Evolutionary conservation across 331 rosid species (phyloP), one percentile per base, ranked within the genome.

Genomic region (Quercus phellos): DNA sequence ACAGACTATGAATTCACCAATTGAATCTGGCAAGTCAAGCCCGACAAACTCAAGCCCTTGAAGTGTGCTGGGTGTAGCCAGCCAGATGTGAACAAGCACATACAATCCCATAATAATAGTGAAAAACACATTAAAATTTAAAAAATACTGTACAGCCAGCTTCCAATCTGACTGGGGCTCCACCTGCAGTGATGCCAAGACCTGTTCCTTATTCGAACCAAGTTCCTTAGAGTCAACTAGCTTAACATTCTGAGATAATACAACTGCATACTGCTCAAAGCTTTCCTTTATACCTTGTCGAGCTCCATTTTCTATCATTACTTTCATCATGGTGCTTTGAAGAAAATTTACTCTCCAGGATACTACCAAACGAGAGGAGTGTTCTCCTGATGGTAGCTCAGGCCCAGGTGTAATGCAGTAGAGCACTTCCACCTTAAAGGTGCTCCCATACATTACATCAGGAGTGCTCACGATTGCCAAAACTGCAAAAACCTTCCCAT

Each of bases 311-410:
- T 94, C 99, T 79, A 94, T 94, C 97, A 92, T 85, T 83, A 97
- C 99, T 76, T 85, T 94, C 99, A 94, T 92, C 99, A 94, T 92
- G 82, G 99, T 94, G 88, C 93, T 90, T 82, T 94, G 99, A 66
- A 92, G 35, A 66, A 94, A 94, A 79, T 90, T 94, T 80, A 80
- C 78, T 59, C 97, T 88, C 99, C 99, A 94, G 12, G 99, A 94
- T 84, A 94, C 82, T 38, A 90, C 95, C 75, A 94, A 68, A 21
- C 89, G 94, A 0, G 99, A 87, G 73, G 93, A 85, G 74, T 83
- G 93, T 73, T 89, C 91, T 74, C 90, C 97, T 0, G 91, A 89
- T 14, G 95, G 86, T 75, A 92, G 89, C 84, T 94, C 97, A 6
- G 97, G 99, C 53, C 97, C 97, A 16, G 94, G 89, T 54, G 95